phyloP scores from a whole-genome alignment of 2,329 filamentous ascomycete genomes.

The Volutella citrinella region DNA sequence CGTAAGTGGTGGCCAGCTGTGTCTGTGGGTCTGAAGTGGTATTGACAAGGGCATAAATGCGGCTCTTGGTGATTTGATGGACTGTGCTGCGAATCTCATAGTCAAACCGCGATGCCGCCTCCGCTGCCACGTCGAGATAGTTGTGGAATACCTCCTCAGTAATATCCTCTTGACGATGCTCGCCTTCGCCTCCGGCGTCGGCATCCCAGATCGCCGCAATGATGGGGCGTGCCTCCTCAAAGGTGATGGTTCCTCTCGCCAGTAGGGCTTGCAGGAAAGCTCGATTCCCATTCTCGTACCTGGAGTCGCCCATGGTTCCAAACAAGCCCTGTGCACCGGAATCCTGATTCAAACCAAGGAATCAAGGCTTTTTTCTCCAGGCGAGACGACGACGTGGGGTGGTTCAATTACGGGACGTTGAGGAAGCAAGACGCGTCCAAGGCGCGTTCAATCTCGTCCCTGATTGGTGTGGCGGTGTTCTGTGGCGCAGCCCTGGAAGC shows the following conservation, averaged over 20 bases:
- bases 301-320: conserved; percentile 22
- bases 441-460: too few species aligned
- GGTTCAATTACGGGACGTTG: too few species aligned
- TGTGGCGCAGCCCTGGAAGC: too few species aligned
- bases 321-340: conserved; percentile 23
- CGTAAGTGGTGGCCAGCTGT: conserved; percentile 79
- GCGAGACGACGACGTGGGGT: too few species aligned
- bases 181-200: conserved; percentile 34
- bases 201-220: conserved; percentile 73
- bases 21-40: conserved; percentile 80
- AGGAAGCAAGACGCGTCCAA: too few species aligned
- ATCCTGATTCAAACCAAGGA: conserved; percentile 18
- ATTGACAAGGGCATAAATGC: conserved; percentile 85
- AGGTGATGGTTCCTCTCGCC: conserved; percentile 72
- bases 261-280: conserved; percentile 91
- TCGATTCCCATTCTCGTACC: conserved; percentile 65
- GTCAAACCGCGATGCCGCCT: conserved; percentile 75
- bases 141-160: conserved; percentile 64
- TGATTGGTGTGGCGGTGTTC: too few species aligned
- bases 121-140: conserved; percentile 69
- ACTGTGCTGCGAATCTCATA: conserved; percentile 76
- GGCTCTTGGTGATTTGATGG: conserved; percentile 64
- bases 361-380: too few species aligned
- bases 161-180: conserved; percentile 58
- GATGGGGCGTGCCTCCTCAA: conserved; percentile 68